These are phyloP conservation scores for Camellia sinensis DNA, from an alignment of 148 eudicot species.

Conservation along the genomic window DNA sequence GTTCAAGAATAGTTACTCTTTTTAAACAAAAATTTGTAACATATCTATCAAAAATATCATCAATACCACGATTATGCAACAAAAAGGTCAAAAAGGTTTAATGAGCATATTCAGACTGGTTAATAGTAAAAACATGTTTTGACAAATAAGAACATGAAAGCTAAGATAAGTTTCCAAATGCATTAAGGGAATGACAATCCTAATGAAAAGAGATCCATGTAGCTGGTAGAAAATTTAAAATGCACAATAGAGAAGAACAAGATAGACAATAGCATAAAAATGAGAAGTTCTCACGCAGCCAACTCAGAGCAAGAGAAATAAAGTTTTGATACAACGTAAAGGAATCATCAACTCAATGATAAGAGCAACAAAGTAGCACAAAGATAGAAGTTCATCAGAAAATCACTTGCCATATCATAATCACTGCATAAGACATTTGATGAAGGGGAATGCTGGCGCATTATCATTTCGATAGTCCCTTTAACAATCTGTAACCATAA, in stretches of 20 bases:
- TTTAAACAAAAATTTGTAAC: no score
- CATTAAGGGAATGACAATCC: neutral
- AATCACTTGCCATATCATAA: slow-evolving; percentile 51
- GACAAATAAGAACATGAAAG: neutral
- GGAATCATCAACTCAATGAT: neutral
- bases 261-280: neutral
- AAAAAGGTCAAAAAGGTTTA: no score
- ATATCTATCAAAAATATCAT: no score
- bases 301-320: neutral
- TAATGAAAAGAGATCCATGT: neutral
- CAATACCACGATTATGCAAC: no score
- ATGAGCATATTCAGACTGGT: no score
- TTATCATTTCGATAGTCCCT: slow-evolving; percentile 44
- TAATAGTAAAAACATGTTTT: neutral
- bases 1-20: no score
- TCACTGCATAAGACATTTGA: slow-evolving; percentile 61
- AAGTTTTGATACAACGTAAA: neutral
- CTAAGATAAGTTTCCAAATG: neutral
- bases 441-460: slow-evolving; percentile 25
- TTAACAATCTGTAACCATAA: slow-evolving; percentile 56
- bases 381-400: neutral
- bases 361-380: neutral
- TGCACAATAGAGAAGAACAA: neutral
- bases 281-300: neutral
- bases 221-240: neutral